A percentile compares a stretch with the other conserved stretches of the same genome.
Evolutionary conservation across 2,329 filamentous ascomycete genomes (phyloP).

Genomic region (Neonectria faginata): DNA sequence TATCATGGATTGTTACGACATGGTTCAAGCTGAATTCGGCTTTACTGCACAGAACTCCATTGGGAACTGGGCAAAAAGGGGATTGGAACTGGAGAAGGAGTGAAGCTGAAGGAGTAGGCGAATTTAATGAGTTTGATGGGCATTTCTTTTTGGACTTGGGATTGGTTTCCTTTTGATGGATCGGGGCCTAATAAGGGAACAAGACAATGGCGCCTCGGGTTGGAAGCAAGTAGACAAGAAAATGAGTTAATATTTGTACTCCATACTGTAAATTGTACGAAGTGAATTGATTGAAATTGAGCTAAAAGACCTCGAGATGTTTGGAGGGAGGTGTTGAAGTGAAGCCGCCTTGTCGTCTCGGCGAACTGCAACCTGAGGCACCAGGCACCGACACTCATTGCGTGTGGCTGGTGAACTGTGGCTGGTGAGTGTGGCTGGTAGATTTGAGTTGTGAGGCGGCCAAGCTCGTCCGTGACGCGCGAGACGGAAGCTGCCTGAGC

Average conservation of each 20-base stretch:
- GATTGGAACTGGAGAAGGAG: constrained; percentile 2
- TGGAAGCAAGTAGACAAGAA: not conserved
- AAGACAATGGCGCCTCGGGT: not conserved
- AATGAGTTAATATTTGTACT: not conserved
- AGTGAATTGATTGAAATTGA: not conserved
- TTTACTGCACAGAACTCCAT: constrained; percentile 13
- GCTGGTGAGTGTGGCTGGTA: not conserved
- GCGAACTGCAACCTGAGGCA: constrained; percentile 6
- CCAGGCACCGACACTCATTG: not conserved
- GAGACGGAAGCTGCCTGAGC: constrained; percentile 59
- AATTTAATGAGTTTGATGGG: constrained; percentile 27
- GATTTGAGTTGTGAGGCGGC: not conserved
- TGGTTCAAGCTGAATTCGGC: constrained; percentile 13
- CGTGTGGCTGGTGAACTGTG: not conserved
- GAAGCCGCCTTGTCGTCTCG: too few species aligned
- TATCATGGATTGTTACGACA: constrained; percentile 15
- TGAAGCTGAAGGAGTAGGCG: constrained; percentile 14
- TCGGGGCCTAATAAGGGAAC: not conserved
- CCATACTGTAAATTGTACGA: too few species aligned
- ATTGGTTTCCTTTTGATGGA: not conserved
- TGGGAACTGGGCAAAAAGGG: constrained; percentile 17
- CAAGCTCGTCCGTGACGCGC: constrained; percentile 53
- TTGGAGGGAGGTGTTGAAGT: not conserved
- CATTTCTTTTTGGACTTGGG: constrained; percentile 1
- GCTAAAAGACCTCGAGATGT: not conserved